Conservation (phyloP, 2,329 filamentous ascomycete species). For the Talaromyces marneffei region DNA sequence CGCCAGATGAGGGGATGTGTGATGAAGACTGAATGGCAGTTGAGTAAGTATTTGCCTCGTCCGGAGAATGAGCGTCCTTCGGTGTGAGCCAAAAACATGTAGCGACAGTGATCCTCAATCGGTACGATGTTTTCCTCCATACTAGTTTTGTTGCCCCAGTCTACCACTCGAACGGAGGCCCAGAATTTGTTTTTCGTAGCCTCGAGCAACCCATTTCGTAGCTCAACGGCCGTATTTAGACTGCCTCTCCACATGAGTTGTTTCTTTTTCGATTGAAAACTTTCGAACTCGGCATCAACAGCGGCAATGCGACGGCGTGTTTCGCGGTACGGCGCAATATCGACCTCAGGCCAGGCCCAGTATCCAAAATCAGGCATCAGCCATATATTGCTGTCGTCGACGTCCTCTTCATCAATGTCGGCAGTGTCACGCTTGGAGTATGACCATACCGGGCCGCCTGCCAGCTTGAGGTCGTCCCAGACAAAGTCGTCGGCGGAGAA, state of each 20-base stretch:
- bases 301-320: constrained; percentile 34
- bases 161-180: constrained; percentile 41
- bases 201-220: constrained; percentile 38
- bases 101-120: constrained; percentile 51
- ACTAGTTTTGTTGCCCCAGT: constrained; percentile 38
- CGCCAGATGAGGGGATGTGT: constrained; percentile 46
- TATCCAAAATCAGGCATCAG: constrained; percentile 52
- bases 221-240: constrained; percentile 32
- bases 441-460: constrained; percentile 28
- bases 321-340: constrained; percentile 41
- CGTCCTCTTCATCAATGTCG: constrained; percentile 26
- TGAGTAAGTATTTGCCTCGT: constrained; percentile 49
- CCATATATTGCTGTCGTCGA: constrained; percentile 38
- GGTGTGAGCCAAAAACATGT: constrained; percentile 50
- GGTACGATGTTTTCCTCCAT: constrained; percentile 40
- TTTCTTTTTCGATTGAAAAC: constrained; percentile 37
- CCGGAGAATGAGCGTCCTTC: constrained; percentile 52
- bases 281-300: constrained; percentile 30
- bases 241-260: constrained; percentile 47
- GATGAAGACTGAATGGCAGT: constrained; percentile 47
- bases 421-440: constrained; percentile 27
- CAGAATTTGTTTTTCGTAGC: constrained; percentile 38
- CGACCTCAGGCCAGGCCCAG: constrained; percentile 49
- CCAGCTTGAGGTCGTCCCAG: constrained; percentile 17
- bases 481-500: constrained; percentile 44